Base-by-base conservation (phyloP, 208 protist genomes). In the Trypanosomatidae sp. region DNA sequence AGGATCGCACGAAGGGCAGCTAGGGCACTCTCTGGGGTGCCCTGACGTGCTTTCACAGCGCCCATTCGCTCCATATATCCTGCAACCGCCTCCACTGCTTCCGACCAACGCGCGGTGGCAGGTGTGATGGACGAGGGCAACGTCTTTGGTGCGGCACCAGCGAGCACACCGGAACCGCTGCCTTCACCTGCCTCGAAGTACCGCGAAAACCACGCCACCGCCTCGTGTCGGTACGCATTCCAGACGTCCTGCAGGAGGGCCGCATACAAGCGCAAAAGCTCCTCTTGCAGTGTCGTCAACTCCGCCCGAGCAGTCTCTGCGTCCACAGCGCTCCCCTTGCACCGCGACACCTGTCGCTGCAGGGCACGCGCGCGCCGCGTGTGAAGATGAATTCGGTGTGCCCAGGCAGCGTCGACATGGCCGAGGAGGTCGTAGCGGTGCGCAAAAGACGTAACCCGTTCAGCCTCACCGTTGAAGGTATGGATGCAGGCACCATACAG, bases 181-280 rank as follows among this genome's bases (percentile, higher is more conserved):
- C 74, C 77, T 22, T 86, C 74, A 30, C 73, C 71, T 25, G 25
- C 25, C 33, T 73, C 70, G 28, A 76, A 79, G 72, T 72, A 82
- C 41, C 70, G 69, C 8, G 66, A 66, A 55, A 81, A 75, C 90
- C 92, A 96, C 19, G 78, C 36, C 30, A 94, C 55, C 17, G 88
- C 92, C 81, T 96, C 92, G 78, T 86, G 81, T 33, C 74, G 82
- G 77, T 91, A 94, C 43, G 89, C 89, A 22, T 68, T 84, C 88
- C 89, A 93, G 52, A 96, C 87, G 50, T 79, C 85, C 53, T 90
- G 73, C 62, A 96, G 78, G 39, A 96, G 71, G 12, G 77, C 76
- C 28, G 73, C 71, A 60, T 83, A 90, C 49, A 93, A n/a, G 10
- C 64, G 44, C 43, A 62, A 39, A n/a, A 92, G 76, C 46, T 84